These are phyloP conservation scores for Penicillium italicum DNA, from an alignment of 2,329 filamentous ascomycete genomes.

Conservation along the genomic window DNA sequence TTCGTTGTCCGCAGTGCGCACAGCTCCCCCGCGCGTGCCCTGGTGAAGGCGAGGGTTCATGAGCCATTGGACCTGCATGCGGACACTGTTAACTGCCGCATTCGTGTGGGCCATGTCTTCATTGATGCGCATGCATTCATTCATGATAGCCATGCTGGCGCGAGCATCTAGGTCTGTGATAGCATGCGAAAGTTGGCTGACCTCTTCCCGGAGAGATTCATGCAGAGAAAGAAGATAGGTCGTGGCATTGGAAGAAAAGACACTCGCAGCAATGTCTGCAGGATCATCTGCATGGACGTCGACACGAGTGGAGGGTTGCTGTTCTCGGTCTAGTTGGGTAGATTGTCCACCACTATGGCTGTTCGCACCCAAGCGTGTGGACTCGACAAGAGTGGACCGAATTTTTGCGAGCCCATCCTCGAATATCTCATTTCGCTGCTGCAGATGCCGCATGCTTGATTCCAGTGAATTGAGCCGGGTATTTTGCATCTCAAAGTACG, in stretches of 20 bases:
- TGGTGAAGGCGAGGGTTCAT: slow-evolving; percentile 55
- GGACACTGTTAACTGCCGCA: slow-evolving; percentile 56
- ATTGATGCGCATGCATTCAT: slow-evolving; percentile 59
- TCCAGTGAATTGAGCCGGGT: slow-evolving; percentile 44
- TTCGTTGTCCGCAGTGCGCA: slow-evolving; percentile 16
- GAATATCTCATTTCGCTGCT: slow-evolving; percentile 47
- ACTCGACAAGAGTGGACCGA: slow-evolving; percentile 37
- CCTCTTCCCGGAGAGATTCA: slow-evolving; percentile 59
- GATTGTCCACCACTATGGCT: slow-evolving; percentile 7
- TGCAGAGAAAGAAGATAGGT: slow-evolving; percentile 60
- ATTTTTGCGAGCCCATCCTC: slow-evolving; percentile 46
- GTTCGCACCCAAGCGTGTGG: slow-evolving; percentile 17
- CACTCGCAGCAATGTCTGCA: slow-evolving; percentile 22
- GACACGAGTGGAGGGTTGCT: slow-evolving; percentile 5
- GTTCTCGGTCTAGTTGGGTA: slow-evolving; percentile 12
- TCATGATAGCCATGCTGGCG: slow-evolving; percentile 60
- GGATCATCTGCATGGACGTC: slow-evolving; percentile 12
- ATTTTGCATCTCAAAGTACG: slow-evolving; percentile 45
- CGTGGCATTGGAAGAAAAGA: slow-evolving; percentile 42
- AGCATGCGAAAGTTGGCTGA: slow-evolving; percentile 52
- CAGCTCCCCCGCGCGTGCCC: slow-evolving; percentile 26
- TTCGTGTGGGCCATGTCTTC: slow-evolving; percentile 61
- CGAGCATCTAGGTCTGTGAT: slow-evolving; percentile 59
- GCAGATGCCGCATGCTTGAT: slow-evolving; percentile 43
- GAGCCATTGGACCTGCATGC: slow-evolving; percentile 62